These are phyloP conservation scores for Amanita pallidorosea DNA, from an alignment of 768 basidiomycete genomes.

Conservation along the genomic window DNA sequence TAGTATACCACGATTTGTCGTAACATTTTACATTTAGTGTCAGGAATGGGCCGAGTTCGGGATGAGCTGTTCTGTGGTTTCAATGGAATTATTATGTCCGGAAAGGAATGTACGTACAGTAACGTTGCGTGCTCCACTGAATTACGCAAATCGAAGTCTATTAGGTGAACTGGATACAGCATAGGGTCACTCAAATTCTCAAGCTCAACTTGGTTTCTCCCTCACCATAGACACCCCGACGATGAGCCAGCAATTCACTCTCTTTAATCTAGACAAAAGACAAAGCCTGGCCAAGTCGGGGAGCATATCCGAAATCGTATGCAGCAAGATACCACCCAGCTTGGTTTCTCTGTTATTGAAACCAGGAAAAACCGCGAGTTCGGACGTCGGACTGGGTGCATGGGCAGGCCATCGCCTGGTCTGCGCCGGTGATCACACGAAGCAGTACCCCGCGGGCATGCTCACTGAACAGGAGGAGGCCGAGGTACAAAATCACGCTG, in stretches of 20 bases:
- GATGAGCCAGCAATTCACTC: conserved; percentile 1
- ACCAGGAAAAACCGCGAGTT: background rate
- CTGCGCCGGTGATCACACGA: conserved; percentile 1
- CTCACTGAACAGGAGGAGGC: background rate
- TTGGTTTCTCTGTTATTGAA: background rate
- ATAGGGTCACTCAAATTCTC: background rate
- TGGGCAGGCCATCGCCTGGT: conserved; percentile 5
- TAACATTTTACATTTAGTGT: background rate
- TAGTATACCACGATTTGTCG: background rate
- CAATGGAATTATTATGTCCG: too few relatives aligned
- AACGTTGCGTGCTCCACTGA: background rate
- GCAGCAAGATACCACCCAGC: background rate
- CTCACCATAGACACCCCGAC: background rate
- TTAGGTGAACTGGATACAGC: background rate
- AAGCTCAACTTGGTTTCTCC: background rate
- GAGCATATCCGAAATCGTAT: background rate
- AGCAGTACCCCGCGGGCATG: conserved; percentile 1
- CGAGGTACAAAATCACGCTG: background rate
- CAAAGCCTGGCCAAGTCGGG: background rate
- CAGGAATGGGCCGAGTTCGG: background rate
- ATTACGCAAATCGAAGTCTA: conserved; percentile 1
- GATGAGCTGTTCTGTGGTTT: too few relatives aligned
- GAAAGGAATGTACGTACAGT: background rate
- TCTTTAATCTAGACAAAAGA: conserved; percentile 1
- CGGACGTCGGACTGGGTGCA: background rate